phyloP scores from a whole-genome alignment of 23 red algal genomes.

The Agarophyton chilense region DNA sequence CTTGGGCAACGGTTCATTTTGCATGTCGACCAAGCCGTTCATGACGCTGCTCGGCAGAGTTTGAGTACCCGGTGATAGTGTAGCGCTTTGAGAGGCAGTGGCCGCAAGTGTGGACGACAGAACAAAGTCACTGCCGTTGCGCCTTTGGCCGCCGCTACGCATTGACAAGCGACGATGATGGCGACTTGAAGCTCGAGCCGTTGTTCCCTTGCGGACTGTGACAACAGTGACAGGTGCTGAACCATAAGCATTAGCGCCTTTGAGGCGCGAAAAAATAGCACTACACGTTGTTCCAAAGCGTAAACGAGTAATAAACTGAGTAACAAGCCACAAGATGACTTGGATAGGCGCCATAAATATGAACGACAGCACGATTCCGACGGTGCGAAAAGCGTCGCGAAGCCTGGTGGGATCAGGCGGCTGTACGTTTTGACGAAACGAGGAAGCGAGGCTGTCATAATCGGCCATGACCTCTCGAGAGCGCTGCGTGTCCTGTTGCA shows the following conservation, averaged over 20 bases:
- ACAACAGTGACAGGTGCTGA: not conserved
- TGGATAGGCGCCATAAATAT: conserved; percentile 41
- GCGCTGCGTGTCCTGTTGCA: conserved; percentile 27
- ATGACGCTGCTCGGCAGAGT: conserved; percentile 11
- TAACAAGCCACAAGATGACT: conserved; percentile 10
- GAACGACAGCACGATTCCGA: conserved; percentile 37
- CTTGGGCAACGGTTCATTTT: not conserved
- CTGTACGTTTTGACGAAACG: conserved; percentile 23
- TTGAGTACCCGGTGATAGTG: not conserved
- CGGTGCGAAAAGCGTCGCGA: conserved; percentile 16
- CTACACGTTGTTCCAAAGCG: not conserved
- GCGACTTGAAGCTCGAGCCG: not conserved
- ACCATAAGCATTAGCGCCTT: not conserved
- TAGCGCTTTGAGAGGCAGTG: not conserved
- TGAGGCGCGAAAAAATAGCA: not conserved
- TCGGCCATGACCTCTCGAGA: conserved; percentile 39
- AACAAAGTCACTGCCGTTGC: not conserved
- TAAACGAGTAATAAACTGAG: conserved; percentile 5
- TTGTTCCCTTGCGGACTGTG: not conserved
- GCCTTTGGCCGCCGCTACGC: not conserved
- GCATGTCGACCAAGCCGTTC: conserved; percentile 2
- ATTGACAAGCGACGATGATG: not conserved
- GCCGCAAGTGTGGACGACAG: not conserved
- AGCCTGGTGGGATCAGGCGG: conserved; percentile 33
- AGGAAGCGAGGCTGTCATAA: conserved; percentile 35